Base-by-base conservation (phyloP, 768 basidiomycete genomes). In the Kondoa malvinella region DNA sequence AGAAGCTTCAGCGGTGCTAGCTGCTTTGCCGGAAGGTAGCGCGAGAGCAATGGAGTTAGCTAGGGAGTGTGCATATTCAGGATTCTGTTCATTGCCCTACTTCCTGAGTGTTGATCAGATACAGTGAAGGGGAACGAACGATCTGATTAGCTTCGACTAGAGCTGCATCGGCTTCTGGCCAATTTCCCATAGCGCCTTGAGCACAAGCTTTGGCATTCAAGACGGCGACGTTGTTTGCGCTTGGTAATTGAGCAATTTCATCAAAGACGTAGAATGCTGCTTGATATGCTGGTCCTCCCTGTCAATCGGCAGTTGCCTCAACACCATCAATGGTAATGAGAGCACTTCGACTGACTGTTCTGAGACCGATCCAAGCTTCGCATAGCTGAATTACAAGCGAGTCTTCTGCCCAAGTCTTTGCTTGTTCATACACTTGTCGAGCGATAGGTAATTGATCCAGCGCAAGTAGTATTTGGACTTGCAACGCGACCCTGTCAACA, bases 311-410 rank as follows among this genome's bases (percentile, higher is more conserved):
- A 27, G 32, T 29, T 63, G 21, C 30, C 12, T 63, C 16, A 59
- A 25, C 58, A 25, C 58, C 8, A 59, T 4, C 25, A 14, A 29
- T 8, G 25, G 4, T 14, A 59, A 31, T 31, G 58, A 59, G 27
- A 59, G 4, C 25, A 25, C 15, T 14, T 59, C n/a, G 15, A 63
- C 61, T 16, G 3, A 63, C 61, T 8, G 15, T 32, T 27, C 61
- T 60, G 26, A 69, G 70, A 1, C 76, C 78, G 34, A 79, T 77
- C 78, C 78, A 79, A 14, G 78, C 77, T 68, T 79, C 78, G 70
- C 78, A 78, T 31, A 75, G 73, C 67, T 79, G 78, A 25, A 78
- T 74, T 40, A 79, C 68, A 3, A 75, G 70, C 64, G 78, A 77
- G 68, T 79, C 78, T 58, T 79, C 78, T 25, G 77, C 78, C 59